phyloP scores from a whole-genome alignment of 2,329 filamentous ascomycete genomes.

The Hypoxylon sp. region DNA sequence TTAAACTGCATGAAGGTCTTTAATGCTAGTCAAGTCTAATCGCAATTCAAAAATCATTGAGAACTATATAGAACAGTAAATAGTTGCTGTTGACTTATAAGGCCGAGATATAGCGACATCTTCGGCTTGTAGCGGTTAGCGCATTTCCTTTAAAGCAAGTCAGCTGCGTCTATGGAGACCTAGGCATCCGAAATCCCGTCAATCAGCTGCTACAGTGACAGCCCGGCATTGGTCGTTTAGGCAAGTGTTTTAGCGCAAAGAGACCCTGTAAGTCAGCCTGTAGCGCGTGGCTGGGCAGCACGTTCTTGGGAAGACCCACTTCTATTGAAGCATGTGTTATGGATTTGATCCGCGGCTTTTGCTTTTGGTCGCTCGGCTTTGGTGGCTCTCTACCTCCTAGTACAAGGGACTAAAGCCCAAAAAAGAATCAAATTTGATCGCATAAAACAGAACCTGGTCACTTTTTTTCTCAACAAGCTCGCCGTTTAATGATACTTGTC shows the following conservation, averaged over 20 bases:
- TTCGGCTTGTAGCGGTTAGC: slow-evolving; percentile 38
- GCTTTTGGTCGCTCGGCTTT: slow-evolving; percentile 21
- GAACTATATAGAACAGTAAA: background rate
- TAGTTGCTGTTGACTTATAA: background rate
- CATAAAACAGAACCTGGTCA: slow-evolving; percentile 27
- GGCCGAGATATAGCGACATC: slow-evolving; percentile 2
- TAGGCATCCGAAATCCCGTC: slow-evolving; percentile 19
- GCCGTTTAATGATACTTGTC: slow-evolving; percentile 21
- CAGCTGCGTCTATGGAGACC: slow-evolving; percentile 28
- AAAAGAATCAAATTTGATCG: slow-evolving; percentile 28
- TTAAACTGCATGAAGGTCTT: too few species aligned
- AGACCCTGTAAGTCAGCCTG: slow-evolving; percentile 17
- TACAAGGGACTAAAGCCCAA: slow-evolving; percentile 8
- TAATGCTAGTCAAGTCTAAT: slow-evolving; percentile 3
- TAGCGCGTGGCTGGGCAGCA: slow-evolving; percentile 35
- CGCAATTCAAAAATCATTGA: slow-evolving; percentile 5
- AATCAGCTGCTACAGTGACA: slow-evolving; percentile 31
- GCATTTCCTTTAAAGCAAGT: slow-evolving; percentile 24
- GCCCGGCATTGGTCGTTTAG: slow-evolving; percentile 24
- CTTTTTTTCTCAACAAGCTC: slow-evolving; percentile 38
- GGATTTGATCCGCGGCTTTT: slow-evolving; percentile 40
- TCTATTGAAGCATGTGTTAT: slow-evolving; percentile 39
- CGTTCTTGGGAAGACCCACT: slow-evolving; percentile 26
- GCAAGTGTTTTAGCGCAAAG: slow-evolving; percentile 30
- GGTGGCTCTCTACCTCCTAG: background rate